A percentile compares a stretch with the other conserved stretches of the same genome.
Evolutionary conservation across 768 basidiomycete species (phyloP).

Genomic region (Cystobasidium onofrii): DNA sequence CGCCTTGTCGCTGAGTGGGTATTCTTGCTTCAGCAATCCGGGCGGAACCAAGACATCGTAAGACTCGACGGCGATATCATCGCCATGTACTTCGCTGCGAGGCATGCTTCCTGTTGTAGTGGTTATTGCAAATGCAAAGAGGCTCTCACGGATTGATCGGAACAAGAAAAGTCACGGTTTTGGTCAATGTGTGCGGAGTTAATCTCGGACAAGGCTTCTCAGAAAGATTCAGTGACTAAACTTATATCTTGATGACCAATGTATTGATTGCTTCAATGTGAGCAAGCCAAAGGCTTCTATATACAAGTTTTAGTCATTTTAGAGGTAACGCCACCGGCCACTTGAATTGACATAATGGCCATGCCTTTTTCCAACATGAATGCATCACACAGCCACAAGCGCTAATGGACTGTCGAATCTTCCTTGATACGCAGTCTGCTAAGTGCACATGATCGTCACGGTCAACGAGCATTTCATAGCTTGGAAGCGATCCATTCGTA

Average conservation of each 20-base stretch:
- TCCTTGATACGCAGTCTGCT: too few relatives aligned
- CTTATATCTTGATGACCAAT: too few relatives aligned
- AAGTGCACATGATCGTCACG: too few relatives aligned
- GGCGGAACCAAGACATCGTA: constrained; percentile 87
- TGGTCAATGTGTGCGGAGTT: neutral
- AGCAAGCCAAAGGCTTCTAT: too few relatives aligned
- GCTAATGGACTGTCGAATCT: too few relatives aligned
- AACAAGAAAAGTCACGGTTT: neutral
- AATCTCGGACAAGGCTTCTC: neutral
- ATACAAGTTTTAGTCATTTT: too few relatives aligned
- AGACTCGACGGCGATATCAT: constrained; percentile 23
- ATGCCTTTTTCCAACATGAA: too few relatives aligned
- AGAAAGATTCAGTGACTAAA: too few relatives aligned
- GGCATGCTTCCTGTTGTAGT: neutral
- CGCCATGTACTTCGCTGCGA: constrained; percentile 21
- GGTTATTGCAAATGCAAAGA: neutral
- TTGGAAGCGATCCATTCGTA: constrained; percentile 35
- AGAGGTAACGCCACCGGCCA: too few relatives aligned
- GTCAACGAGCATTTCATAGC: constrained; percentile 24
- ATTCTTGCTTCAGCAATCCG: constrained; percentile 77
- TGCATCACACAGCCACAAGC: too few relatives aligned
- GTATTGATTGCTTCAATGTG: too few relatives aligned
- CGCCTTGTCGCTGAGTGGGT: constrained; percentile 59
- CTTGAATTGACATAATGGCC: too few relatives aligned
- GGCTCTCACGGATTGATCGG: neutral